Evolutionary conservation across 805 yeast genomes (phyloP), one percentile per base, ranked within the genome.

Genomic region (Kazachstania bromeliacearum): DNA sequence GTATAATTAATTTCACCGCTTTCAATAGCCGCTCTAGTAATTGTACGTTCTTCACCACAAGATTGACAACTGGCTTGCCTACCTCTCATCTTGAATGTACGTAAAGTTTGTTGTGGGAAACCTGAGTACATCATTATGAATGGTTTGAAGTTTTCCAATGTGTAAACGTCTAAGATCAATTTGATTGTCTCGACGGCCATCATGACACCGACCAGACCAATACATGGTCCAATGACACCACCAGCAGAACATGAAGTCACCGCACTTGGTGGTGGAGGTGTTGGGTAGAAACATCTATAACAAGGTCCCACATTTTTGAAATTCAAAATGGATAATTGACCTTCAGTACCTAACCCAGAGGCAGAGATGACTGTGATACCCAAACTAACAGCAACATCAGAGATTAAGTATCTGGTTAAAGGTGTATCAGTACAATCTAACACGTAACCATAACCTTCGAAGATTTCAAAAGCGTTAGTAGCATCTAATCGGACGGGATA

Each of bases 381-480:
- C 1, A 72, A 54, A 1, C 79, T 45, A 0, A 85, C 94, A 9
- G 87, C 77, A 1, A 78, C 81, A 57, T 92, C 99, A 38, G 85
- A 83, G 23, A 92, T 74, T 41, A 92, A 67, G 54, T 92, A 92
- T 44, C 98, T 64, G 0, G 94, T 77, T 29, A 75, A 72, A 9
- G 97, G 97, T 2, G 89, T 77, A 59, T 92, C 99, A 0, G 98
- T 89, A 52, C 98, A 94, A 58, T 92, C 99, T 15, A 92, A 62
- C 4, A 92, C 75, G 22, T 81, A 42, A 51, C 89, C 96, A 58
- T 82, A 87, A 4, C 61, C 46, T n/a, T 55, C 47, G 33, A 87
- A 66, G 1, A 85, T 71, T 0, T 59, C 68, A 46, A 81, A 75
- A 0, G 85, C 81, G 55, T 85, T 87, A 0, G 46, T 50, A 26